Percentiles rank a stretch among this genome's conserved stretches.
These are phyloP conservation scores for Aspergillus sclerotiicarbonarius DNA, from an alignment of 495 filamentous ascomycete species.

Conservation along the genomic window DNA sequence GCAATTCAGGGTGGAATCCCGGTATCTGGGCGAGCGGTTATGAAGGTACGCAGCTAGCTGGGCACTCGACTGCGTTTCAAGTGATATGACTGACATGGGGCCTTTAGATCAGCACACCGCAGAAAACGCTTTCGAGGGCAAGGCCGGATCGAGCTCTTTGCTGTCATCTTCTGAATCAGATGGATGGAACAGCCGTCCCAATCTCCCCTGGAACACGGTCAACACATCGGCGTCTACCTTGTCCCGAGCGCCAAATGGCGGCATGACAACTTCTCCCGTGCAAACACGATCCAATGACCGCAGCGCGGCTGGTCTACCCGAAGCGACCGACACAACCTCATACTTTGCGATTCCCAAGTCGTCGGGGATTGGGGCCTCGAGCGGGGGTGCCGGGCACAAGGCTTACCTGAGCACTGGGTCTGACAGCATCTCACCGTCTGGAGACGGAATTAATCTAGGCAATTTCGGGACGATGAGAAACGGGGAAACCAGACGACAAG, in stretches of 20 bases:
- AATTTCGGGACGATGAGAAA: constrained; percentile 22
- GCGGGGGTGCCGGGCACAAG: constrained; percentile 27
- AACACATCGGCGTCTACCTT: constrained; percentile 45
- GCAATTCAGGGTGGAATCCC: constrained; percentile 51
- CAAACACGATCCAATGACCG: constrained; percentile 46
- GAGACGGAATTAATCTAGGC: constrained; percentile 31
- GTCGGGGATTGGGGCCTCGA: constrained; percentile 25
- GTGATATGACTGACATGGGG: constrained; percentile 1
- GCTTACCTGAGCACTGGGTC: constrained; percentile 33
- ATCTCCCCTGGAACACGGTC: constrained; percentile 54
- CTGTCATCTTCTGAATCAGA: constrained; percentile 65
- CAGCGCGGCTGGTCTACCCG: constrained; percentile 35
- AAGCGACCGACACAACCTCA: constrained; percentile 35
- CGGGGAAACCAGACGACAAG: constrained; percentile 31
- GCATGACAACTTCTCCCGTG: constrained; percentile 49
- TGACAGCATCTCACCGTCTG: constrained; percentile 36
- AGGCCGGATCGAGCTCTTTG: constrained; percentile 65
- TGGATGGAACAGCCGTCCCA: constrained; percentile 46
- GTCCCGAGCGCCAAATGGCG: constrained; percentile 40
- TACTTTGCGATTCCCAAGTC: constrained; percentile 43
- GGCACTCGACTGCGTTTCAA: background rate
- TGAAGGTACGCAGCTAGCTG: constrained; percentile 28
- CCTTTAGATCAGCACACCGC: constrained; percentile 30
- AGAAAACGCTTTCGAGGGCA: constrained; percentile 42
- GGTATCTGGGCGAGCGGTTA: constrained; percentile 64